Base-by-base conservation (phyloP, 768 basidiomycete species). In the Russula foetens region DNA sequence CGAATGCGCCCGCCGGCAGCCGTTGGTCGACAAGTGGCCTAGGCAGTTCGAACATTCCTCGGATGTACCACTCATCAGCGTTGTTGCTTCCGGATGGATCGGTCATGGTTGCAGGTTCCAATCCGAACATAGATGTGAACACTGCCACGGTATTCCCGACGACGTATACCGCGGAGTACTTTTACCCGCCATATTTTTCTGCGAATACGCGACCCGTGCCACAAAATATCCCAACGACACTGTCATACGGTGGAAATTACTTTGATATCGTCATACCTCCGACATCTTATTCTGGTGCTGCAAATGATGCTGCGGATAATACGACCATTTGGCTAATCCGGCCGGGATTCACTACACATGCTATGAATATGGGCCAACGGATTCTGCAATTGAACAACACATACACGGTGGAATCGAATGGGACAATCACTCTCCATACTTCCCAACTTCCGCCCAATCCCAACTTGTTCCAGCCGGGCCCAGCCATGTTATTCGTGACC, bases 11-110 rank as follows among this genome's bases (percentile, higher is more conserved):
- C 4, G 67, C 75, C 14, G 95, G 95, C 7, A 75, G 75, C 39
- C 83, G 87, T 19, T 93, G 86, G 89, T 86, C 88, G 39, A 84
- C 78, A 41, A 76, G 78, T 0, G 86, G 87, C 21, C 71, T 94
- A 8, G 69, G 70, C 6, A 76, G 81, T 0, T 84, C 88, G 0
- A 77, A 65, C 15, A 86, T 94, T 60, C 78, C 93, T 47, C 80
- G 94, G 56, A 72, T 98, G 68, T 98, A 98, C 73, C 96, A 98
- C 74, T 96, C 93, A 0, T 82, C 83, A 0, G 94, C 92, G 9
- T 80, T 95, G n/a, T 81, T 98, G 26, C 82, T 98, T 17, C 87
- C 92, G 9, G 93, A 90, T 61, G 90, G 83, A 1, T 90, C 89
- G 2, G 85, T 98, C 39, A 72, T 97, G 51, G 81, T 96, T 65